Conservation (phyloP, 1,284 basidiomycete species). For the Naganishia sp. region DNA sequence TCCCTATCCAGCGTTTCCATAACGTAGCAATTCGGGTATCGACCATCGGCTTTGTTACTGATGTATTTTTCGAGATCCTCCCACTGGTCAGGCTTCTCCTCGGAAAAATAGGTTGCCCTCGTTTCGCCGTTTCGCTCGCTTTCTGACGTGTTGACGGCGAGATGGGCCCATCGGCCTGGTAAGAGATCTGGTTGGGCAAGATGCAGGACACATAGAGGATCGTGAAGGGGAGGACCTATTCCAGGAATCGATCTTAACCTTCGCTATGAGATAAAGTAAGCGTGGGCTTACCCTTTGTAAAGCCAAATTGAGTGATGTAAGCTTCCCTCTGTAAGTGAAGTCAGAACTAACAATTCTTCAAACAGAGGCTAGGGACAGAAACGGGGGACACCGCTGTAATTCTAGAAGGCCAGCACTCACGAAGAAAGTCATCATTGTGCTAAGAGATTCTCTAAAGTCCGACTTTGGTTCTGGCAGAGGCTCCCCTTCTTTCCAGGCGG, state of each 20-base stretch:
- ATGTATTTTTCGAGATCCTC: slow-evolving; percentile 7
- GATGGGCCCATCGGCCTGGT: slow-evolving; percentile 20
- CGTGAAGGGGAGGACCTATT: slow-evolving; percentile 31
- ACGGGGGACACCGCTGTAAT: not conserved
- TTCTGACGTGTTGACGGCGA: slow-evolving; percentile 19
- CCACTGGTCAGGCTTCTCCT: slow-evolving; percentile 2
- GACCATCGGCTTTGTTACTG: not conserved
- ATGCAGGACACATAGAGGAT: slow-evolving; percentile 28
- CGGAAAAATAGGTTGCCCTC: slow-evolving; percentile 23
- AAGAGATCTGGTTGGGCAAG: slow-evolving; percentile 27
- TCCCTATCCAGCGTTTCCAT: slow-evolving; percentile 22
- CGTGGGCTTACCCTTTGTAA: slow-evolving; percentile 16
- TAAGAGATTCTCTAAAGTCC: slow-evolving; percentile 25
- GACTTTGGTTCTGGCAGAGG: slow-evolving; percentile 25
- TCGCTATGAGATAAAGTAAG: not conserved
- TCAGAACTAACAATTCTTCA: not conserved
- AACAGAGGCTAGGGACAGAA: not conserved
- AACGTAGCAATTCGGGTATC: slow-evolving; percentile 21
- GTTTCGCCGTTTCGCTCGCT: slow-evolving; percentile 27
- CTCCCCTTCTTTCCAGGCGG: slow-evolving; percentile 20
- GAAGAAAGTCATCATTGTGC: slow-evolving; percentile 33
- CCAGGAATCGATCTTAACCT: not conserved
- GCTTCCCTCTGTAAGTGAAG: slow-evolving; percentile 23
- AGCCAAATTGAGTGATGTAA: slow-evolving; percentile 29
- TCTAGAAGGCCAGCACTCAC: slow-evolving; percentile 16